phyloP scores from a whole-genome alignment of 441 rosid genomes.

The Jatropha multifida region DNA sequence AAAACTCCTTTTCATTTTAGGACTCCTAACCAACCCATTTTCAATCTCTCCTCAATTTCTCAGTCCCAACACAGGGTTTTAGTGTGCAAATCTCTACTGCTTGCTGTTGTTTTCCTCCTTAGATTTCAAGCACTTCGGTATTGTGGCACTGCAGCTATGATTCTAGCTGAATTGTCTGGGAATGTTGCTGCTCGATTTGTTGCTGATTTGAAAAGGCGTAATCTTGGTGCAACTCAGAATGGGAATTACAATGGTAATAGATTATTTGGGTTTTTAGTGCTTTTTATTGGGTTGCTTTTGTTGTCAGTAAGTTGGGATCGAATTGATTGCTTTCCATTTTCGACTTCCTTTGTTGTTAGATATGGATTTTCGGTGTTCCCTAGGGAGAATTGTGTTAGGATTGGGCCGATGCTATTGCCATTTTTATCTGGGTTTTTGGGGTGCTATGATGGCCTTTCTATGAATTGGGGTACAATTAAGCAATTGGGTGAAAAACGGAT shows the following conservation, averaged over 20 bases:
- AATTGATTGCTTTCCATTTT: conserved; percentile 72
- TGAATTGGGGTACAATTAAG: conserved; percentile 59
- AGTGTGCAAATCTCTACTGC: conserved; percentile 49
- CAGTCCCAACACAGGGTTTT: conserved; percentile 50
- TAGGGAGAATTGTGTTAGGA: conserved; percentile 57
- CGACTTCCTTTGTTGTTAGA: conserved; percentile 36
- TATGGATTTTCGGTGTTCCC: conserved; percentile 49
- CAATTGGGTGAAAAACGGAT: conserved; percentile 66
- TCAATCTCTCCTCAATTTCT: conserved; percentile 51
- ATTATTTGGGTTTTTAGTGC: conserved; percentile 57
- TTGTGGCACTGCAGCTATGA: conserved; percentile 89
- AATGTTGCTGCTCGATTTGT: conserved; percentile 62
- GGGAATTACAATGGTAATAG: conserved; percentile 15
- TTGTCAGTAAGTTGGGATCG: conserved; percentile 90
- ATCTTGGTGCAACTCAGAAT: conserved; percentile 12
- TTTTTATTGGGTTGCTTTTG: conserved; percentile 59
- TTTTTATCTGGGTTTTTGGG: conserved; percentile 83
- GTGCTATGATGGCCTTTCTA: conserved; percentile 69
- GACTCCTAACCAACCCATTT: conserved; percentile 31
- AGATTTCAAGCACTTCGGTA: conserved; percentile 88
- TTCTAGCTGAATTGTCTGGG: conserved; percentile 85
- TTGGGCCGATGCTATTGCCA: conserved; percentile 84
- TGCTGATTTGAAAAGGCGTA: conserved; percentile 28
- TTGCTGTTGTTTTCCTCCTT: conserved; percentile 66
- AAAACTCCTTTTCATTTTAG: conserved; percentile 26